A percentile compares a stretch with the other conserved stretches of the same genome.
These are phyloP conservation scores for Pythium scleroteichum DNA, from an alignment of 352 stramenopile species.

Conservation along the genomic window DNA sequence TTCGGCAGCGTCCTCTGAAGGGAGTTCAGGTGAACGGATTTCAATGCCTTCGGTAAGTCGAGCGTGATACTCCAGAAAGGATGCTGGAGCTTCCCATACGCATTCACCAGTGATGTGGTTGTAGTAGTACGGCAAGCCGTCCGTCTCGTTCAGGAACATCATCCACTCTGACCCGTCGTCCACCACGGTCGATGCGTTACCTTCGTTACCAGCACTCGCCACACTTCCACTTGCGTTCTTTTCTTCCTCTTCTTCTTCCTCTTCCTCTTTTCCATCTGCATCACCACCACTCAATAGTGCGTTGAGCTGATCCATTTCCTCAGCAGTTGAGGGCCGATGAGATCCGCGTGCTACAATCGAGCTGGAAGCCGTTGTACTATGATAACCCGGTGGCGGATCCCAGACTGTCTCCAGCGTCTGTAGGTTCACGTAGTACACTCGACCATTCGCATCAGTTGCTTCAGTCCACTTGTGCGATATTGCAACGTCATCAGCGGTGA, in stretches of 20 bases:
- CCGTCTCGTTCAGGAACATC: slow-evolving; percentile 69
- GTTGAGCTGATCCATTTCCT: slow-evolving; percentile 66
- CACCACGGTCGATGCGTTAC: neutral
- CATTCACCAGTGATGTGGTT: slow-evolving; percentile 58
- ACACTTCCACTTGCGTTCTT: neutral
- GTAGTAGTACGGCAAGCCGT: slow-evolving; percentile 73
- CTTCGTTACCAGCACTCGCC: neutral
- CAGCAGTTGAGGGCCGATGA: slow-evolving; percentile 47
- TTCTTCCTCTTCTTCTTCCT: neutral
- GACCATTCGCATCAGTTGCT: slow-evolving; percentile 40
- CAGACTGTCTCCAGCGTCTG: slow-evolving; percentile 56
- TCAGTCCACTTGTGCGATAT: slow-evolving; percentile 36
- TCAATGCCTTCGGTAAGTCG: neutral
- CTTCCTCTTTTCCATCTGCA: slow-evolving; percentile 4
- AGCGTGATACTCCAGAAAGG: slow-evolving; percentile 48
- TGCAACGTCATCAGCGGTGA: neutral
- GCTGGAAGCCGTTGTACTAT: neutral
- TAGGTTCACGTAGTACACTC: slow-evolving; percentile 56
- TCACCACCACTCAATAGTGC: slow-evolving; percentile 51
- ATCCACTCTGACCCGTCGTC: slow-evolving; percentile 44
- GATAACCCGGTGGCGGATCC: slow-evolving; percentile 32
- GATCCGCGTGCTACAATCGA: neutral
- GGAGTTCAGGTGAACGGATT: neutral
- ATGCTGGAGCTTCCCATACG: slow-evolving; percentile 61
- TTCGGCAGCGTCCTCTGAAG: neutral